Evolutionary conservation across 2,329 filamentous ascomycete species (phyloP).

Genomic region (Cladosporium sp.): DNA sequence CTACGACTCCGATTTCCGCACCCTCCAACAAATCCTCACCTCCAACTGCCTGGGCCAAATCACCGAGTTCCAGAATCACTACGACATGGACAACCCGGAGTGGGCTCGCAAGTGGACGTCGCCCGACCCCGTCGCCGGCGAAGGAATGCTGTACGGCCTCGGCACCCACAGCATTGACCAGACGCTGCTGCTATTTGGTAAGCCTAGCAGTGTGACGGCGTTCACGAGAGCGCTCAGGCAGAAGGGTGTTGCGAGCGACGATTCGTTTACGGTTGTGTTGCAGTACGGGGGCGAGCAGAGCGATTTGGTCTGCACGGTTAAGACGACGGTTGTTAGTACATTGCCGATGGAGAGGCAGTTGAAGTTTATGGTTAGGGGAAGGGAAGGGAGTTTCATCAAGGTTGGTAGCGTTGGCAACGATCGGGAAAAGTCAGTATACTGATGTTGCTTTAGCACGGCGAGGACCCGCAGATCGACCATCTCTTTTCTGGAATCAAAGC

Average conservation of each 20-base stretch:
- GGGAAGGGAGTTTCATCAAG: conserved; percentile 36
- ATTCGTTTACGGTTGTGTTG: conserved; percentile 33
- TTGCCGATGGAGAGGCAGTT: conserved; percentile 28
- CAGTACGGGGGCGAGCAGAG: conserved; percentile 30
- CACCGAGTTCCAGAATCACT: conserved; percentile 31
- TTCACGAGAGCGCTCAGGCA: conserved; percentile 26
- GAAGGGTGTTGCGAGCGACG: conserved; percentile 26
- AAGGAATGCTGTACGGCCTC: conserved; percentile 40
- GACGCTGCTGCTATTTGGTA: conserved; percentile 32
- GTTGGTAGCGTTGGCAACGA: conserved; percentile 14
- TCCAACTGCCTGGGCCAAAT: conserved; percentile 24
- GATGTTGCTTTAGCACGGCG: conserved; percentile 16
- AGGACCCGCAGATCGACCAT: conserved; percentile 34
- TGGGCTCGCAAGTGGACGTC: conserved; percentile 33
- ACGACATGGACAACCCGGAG: conserved; percentile 35
- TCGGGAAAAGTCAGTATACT: background rate
- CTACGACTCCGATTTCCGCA: conserved; percentile 36
- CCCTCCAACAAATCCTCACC: conserved; percentile 24
- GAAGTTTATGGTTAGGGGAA: conserved; percentile 30
- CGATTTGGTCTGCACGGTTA: conserved; percentile 30
- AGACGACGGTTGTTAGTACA: conserved; percentile 28
- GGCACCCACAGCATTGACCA: conserved; percentile 37
- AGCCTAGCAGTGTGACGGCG: conserved; percentile 28
- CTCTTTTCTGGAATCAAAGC: conserved; percentile 26
- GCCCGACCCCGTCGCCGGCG: conserved; percentile 33